These are phyloP conservation scores for Saccharomyces pastorianus DNA, from an alignment of 1,139 yeast genomes.

Conservation along the genomic window DNA sequence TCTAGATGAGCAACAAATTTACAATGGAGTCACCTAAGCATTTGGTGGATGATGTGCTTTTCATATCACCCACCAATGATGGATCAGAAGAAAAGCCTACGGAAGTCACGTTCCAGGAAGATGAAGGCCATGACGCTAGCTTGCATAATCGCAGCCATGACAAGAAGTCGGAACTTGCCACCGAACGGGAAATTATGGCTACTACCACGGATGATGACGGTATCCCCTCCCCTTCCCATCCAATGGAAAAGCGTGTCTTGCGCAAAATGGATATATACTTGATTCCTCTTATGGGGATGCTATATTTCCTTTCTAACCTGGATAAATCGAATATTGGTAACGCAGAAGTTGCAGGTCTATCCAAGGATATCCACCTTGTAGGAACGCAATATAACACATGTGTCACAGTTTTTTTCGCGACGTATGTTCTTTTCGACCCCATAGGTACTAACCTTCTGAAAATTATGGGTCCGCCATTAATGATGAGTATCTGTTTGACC, in stretches of 20 bases:
- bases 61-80: background rate
- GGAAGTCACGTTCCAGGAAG: slow-evolving; percentile 1
- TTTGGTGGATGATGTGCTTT: background rate
- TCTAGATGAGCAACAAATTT: background rate
- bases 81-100: background rate
- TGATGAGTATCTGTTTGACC: slow-evolving; percentile 33
- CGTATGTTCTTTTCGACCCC: slow-evolving; percentile 47
- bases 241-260: slow-evolving; percentile 37
- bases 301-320: slow-evolving; percentile 48
- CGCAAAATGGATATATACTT: slow-evolving; percentile 44
- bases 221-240: slow-evolving; percentile 24
- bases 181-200: slow-evolving; percentile 18
- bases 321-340: slow-evolving; percentile 55
- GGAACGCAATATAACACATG: slow-evolving; percentile 46
- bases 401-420: slow-evolving; percentile 48
- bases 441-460: slow-evolving; percentile 42
- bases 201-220: slow-evolving; percentile 25
- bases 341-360: slow-evolving; percentile 51
- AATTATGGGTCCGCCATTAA: slow-evolving; percentile 29
- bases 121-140: background rate
- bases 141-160: slow-evolving; percentile 2
- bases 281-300: slow-evolving; percentile 45
- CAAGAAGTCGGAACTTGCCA: slow-evolving; percentile 9
- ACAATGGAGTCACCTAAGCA: background rate
- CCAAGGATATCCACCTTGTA: slow-evolving; percentile 40